Evolutionary conservation across 805 yeast genomes (phyloP), one percentile per base, ranked within the genome.

Genomic region (Saccharomycopsis fibuligera): DNA sequence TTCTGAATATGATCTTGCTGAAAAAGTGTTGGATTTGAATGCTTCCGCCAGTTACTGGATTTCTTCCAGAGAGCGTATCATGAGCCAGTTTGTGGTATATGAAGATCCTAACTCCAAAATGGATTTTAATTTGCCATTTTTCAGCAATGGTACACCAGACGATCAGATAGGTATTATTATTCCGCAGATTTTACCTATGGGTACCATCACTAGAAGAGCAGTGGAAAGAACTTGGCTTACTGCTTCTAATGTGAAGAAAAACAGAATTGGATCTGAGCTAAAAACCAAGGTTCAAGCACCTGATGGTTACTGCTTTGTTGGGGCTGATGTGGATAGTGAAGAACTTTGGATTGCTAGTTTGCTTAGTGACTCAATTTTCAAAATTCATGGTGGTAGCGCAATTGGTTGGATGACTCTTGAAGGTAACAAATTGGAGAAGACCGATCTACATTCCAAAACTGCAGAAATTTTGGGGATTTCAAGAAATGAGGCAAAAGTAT

Each of bases 381-480:
- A 83, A 30, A 68, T 86, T 22, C 99, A 93, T 63, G 99, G 99
- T 4, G 95, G 95, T 12, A 88, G 98, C 0, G 96, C 98, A 0
- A 75, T 95, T 47, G 97, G 98, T 0, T 95, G 99, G 99, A 95
- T 93, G 99, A 90, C 97, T 1, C 72, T 93, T 48, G 99, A 93
- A 68, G 99, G 99, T 17, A 81, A 91, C 3, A 93, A 93, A 66
- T 72, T 69, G 49, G 91, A 85, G 47, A 95, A 93, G 3, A 95
- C 99, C 0, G 99, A 93, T 67, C 67, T 95, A 52, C 99, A 93
- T 62, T 88, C 97, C 0, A 89, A 86, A 56, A 93, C 98, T 0
- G 96, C 99, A 0, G 73, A 74, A 9, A 89, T 95, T 56, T 66
- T 93, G 61, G 96, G 96, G 0, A 90, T 95, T 45, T 78, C 86